Evolutionary conservation across 108 stramenopile species (phyloP).

Genomic region (Stephanodiscus triporus): DNA sequence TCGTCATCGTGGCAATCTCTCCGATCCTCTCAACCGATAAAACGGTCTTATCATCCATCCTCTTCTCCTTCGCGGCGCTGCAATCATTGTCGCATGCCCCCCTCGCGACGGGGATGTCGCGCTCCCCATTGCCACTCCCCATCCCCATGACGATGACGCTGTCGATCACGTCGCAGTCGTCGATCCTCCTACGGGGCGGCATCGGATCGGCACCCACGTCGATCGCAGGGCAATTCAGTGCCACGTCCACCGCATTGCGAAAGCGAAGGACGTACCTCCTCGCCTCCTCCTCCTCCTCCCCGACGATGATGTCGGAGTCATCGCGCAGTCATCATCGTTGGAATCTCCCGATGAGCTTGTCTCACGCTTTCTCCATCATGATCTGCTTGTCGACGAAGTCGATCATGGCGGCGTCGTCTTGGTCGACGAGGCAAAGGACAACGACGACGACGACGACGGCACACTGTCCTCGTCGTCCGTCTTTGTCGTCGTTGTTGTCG

Average conservation of each 20-base stretch:
- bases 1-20: not conserved
- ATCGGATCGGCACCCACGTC: conserved; percentile 22
- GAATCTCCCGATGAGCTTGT: not conserved
- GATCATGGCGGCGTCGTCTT: not conserved
- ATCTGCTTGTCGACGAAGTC: conserved; percentile 11
- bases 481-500: too few relatives aligned
- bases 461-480: conserved; percentile 1
- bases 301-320: not conserved
- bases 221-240: conserved; percentile 31
- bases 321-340: not conserved
- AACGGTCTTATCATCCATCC: not conserved
- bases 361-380: conserved; percentile 11
- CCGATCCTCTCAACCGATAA: not conserved
- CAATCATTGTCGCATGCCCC: too few relatives aligned
- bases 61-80: too few relatives aligned
- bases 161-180: not conserved
- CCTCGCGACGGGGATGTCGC: too few relatives aligned
- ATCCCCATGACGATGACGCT: too few relatives aligned
- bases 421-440: not conserved
- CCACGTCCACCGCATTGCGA: conserved; percentile 27
- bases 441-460: too few relatives aligned
- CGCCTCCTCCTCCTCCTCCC: not conserved
- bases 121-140: not conserved
- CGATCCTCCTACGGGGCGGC: not conserved
- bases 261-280: conserved; percentile 4